Evolutionary conservation across 106 monocot genomes (phyloP).

Genomic region (Allium cepa): DNA sequence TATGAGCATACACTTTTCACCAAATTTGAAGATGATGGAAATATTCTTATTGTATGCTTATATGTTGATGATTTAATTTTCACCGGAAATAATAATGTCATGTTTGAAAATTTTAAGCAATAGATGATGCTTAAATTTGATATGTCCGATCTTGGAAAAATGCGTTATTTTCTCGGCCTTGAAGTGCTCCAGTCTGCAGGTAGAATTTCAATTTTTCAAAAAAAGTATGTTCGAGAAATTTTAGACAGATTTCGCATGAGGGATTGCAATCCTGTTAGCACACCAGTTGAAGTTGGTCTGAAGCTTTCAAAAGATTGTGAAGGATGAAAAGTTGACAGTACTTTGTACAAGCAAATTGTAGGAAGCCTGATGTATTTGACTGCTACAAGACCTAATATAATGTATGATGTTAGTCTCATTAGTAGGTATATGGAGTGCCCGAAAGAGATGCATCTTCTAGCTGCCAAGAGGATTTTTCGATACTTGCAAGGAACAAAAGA

Average conservation of each 20-base stretch:
- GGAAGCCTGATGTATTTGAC: slow-evolving; percentile 1
- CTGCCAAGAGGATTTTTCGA: background rate
- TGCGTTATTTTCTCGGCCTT: background rate
- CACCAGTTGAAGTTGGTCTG: background rate
- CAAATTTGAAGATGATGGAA: background rate
- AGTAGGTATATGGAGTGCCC: background rate
- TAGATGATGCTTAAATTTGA: background rate
- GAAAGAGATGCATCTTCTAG: background rate
- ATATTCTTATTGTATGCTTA: background rate
- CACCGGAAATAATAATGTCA: background rate
- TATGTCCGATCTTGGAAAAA: background rate
- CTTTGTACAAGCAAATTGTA: background rate
- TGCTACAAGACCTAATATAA: background rate
- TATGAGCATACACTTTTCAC: background rate
- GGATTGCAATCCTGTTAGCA: background rate
- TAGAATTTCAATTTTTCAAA: background rate
- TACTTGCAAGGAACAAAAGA: too few species aligned
- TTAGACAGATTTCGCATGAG: background rate
- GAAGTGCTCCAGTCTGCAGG: background rate
- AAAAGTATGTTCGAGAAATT: background rate
- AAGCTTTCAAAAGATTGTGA: too few species aligned
- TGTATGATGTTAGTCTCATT: background rate
- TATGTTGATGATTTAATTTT: slow-evolving; percentile 5
- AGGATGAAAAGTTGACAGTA: too few species aligned
- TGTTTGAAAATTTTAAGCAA: background rate